phyloP scores from a whole-genome alignment of 805 yeast genomes.

The Kodamaea sagamina region DNA sequence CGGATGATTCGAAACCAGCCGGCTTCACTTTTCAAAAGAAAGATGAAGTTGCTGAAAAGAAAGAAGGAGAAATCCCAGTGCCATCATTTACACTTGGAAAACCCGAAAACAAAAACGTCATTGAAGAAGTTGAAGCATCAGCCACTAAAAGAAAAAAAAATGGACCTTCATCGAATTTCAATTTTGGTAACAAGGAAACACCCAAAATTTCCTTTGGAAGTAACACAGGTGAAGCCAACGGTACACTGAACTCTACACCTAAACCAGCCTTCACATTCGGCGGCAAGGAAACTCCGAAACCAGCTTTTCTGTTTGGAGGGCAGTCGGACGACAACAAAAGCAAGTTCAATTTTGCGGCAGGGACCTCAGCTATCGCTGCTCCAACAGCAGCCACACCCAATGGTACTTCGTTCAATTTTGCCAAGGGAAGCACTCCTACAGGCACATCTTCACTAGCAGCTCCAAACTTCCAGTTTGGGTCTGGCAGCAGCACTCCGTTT shows the following conservation, averaged over 20 bases:
- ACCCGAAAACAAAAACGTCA: neutral
- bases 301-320: slow-evolving; percentile 12
- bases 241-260: neutral
- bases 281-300: slow-evolving; percentile 10
- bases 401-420: slow-evolving; percentile 5
- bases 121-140: neutral
- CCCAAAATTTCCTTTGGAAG: slow-evolving; percentile 6
- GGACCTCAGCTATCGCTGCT: slow-evolving; percentile 3
- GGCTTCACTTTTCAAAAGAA: slow-evolving; percentile 11
- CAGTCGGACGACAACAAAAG: slow-evolving; percentile 1
- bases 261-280: slow-evolving; percentile 4
- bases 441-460: slow-evolving; percentile 1
- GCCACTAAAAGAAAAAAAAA: slow-evolving; percentile 1
- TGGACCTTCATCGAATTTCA: neutral
- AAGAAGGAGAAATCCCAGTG: neutral
- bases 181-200: neutral
- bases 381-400: slow-evolving; percentile 5
- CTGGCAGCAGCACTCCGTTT: slow-evolving; percentile 2
- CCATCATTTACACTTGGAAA: slow-evolving; percentile 16
- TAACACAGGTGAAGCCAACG: neutral
- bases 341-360: slow-evolving; percentile 6
- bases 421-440: slow-evolving; percentile 4
- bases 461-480: neutral
- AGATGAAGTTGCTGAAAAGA: neutral
- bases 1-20: neutral